Conservation (phyloP, 2,329 filamentous ascomycete species). For the Colletotrichum sp. region DNA sequence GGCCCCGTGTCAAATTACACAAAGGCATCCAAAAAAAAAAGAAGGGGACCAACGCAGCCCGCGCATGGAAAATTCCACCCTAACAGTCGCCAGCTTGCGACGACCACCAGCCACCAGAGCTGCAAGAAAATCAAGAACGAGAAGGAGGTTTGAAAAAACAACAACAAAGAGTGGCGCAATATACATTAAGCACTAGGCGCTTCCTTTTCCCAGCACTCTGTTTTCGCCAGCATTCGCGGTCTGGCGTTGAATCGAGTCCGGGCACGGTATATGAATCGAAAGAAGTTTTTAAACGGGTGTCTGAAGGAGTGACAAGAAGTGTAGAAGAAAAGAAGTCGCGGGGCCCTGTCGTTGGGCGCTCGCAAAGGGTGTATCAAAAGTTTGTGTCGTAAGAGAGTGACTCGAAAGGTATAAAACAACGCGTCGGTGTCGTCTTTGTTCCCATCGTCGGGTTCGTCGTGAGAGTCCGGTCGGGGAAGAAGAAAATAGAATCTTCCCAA, state of each 20-base stretch:
- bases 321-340: constrained; percentile 25
- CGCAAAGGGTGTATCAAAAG: constrained; percentile 26
- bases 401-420: constrained; percentile 20
- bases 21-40: constrained; percentile 5
- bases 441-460: constrained; percentile 11
- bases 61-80: neutral
- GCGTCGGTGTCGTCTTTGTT: constrained; percentile 5
- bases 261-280: constrained; percentile 27
- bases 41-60: neutral
- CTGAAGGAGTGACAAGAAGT: constrained; percentile 39
- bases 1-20: neutral
- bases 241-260: constrained; percentile 9
- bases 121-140: constrained; percentile 10
- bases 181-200: constrained; percentile 25
- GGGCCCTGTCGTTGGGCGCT: neutral
- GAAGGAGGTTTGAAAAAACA: neutral
- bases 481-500: neutral
- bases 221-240: neutral
- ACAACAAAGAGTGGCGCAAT: constrained; percentile 8
- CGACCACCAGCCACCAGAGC: constrained; percentile 17
- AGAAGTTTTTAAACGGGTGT: neutral
- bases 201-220: constrained; percentile 1
- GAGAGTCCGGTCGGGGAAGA: constrained; percentile 1
- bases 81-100: neutral
- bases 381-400: constrained; percentile 22